A percentile compares a stretch with the other conserved stretches of the same genome.
These are phyloP conservation scores for Vigna hirtella DNA, from an alignment of 306 rosid species.

Conservation along the genomic window DNA sequence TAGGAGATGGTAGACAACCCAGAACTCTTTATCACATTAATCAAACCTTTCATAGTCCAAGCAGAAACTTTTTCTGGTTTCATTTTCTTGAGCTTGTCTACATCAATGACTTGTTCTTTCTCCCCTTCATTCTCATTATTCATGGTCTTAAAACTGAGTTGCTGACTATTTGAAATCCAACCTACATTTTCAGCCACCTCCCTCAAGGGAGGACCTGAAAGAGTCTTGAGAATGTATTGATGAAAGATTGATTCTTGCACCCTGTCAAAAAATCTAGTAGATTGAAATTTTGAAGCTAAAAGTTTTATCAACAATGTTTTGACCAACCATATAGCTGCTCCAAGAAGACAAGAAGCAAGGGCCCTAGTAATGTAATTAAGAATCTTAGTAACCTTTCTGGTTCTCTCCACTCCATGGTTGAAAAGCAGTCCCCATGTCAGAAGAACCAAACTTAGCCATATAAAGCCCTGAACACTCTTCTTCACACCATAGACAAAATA, in stretches of 20 bases:
- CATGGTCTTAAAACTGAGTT: constrained; percentile 61
- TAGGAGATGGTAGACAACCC: constrained; percentile 75
- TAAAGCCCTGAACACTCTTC: constrained; percentile 71
- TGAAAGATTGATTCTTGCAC: constrained; percentile 86
- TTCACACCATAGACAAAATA: constrained; percentile 83
- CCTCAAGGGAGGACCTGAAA: constrained; percentile 82
- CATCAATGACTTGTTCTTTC: constrained; percentile 80
- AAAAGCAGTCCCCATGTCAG: constrained; percentile 73
- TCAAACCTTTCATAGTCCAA: constrained; percentile 87
- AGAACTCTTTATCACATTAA: constrained; percentile 67
- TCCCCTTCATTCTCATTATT: constrained; percentile 46
- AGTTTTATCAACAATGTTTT: constrained; percentile 73
- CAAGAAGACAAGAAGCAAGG: constrained; percentile 69
- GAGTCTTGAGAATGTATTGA: constrained; percentile 72
- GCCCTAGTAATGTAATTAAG: constrained; percentile 65
- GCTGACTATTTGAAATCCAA: constrained; percentile 49
- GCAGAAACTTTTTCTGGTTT: constrained; percentile 80
- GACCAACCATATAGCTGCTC: constrained; percentile 70
- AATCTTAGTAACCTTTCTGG: constrained; percentile 47
- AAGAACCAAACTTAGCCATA: constrained; percentile 78
- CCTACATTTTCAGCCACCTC: constrained; percentile 64
- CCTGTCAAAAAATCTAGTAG: constrained; percentile 80
- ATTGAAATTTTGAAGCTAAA: constrained; percentile 72
- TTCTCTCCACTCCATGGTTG: constrained; percentile 54
- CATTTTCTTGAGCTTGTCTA: constrained; percentile 78